phyloP scores from a whole-genome alignment of 176 grass and related monocot species.

The Carex pumila region DNA sequence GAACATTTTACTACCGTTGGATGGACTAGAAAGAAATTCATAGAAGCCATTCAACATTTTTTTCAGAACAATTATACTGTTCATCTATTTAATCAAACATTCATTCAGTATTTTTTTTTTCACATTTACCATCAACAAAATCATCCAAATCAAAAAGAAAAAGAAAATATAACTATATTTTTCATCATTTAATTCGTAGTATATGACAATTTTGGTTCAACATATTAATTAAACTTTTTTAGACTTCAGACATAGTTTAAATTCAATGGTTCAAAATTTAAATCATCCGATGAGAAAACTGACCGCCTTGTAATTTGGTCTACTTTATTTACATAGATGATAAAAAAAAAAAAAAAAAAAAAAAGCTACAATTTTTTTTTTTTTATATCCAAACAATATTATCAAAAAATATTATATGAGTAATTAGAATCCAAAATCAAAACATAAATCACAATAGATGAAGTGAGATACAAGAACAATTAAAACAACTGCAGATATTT shows the following conservation, averaged over 20 bases:
- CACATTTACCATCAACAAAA: background rate
- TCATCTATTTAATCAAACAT: background rate
- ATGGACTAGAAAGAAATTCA: background rate
- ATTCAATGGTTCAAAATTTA: too few relatives aligned
- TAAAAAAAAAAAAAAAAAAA: too few relatives aligned
- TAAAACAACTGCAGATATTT: background rate
- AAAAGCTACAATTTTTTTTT: too few relatives aligned
- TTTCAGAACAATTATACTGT: background rate
- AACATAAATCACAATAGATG: background rate
- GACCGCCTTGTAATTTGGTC: too few relatives aligned
- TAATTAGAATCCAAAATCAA: background rate
- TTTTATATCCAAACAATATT: background rate
- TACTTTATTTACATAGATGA: background rate
- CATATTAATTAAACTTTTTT: too few relatives aligned
- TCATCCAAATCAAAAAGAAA: background rate
- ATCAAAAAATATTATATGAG: background rate
- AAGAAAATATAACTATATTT: background rate
- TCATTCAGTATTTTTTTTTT: background rate
- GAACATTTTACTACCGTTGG: background rate
- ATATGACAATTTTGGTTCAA: background rate
- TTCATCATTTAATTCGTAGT: background rate
- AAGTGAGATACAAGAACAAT: conserved; percentile 16
- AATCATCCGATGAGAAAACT: too few relatives aligned
- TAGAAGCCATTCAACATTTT: background rate
- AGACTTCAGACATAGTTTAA: too few relatives aligned